Evolutionary conservation across 257 asterid genomes (phyloP).

Genomic region (Catharanthus roseus): DNA sequence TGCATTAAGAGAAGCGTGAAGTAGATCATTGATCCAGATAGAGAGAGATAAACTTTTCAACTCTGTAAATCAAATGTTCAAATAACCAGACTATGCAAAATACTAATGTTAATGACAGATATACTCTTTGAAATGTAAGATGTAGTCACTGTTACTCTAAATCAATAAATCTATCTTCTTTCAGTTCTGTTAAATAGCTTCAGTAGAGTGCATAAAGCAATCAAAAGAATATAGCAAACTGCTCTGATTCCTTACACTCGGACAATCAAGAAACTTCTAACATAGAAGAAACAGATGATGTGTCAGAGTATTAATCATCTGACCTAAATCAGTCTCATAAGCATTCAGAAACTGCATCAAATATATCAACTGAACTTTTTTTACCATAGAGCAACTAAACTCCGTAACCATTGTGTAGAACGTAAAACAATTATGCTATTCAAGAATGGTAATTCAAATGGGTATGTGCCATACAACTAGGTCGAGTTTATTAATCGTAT

Average conservation of each 20-base stretch:
- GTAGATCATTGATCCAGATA: constrained; percentile 1
- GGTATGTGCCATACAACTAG: background rate
- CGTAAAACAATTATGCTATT: background rate
- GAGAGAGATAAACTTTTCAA: background rate
- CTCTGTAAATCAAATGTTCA: background rate
- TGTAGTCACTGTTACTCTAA: background rate
- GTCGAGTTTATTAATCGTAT: background rate
- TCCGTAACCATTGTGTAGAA: background rate
- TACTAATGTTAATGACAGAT: background rate
- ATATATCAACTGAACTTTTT: background rate
- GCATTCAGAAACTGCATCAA: background rate
- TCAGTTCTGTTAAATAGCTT: background rate
- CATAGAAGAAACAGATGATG: background rate
- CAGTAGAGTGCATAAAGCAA: background rate
- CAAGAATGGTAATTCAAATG: background rate
- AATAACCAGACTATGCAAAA: background rate
- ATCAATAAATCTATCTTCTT: no score
- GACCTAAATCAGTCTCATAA: background rate
- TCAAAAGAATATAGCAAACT: background rate
- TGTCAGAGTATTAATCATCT: background rate
- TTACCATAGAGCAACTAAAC: background rate
- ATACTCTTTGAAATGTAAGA: background rate
- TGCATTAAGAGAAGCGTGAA: constrained; percentile 32
- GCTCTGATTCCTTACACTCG: background rate
- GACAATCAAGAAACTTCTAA: background rate